These are phyloP conservation scores for Curvularia eragrostidis DNA, from an alignment of 2,329 filamentous ascomycete species.

Conservation along the genomic window DNA sequence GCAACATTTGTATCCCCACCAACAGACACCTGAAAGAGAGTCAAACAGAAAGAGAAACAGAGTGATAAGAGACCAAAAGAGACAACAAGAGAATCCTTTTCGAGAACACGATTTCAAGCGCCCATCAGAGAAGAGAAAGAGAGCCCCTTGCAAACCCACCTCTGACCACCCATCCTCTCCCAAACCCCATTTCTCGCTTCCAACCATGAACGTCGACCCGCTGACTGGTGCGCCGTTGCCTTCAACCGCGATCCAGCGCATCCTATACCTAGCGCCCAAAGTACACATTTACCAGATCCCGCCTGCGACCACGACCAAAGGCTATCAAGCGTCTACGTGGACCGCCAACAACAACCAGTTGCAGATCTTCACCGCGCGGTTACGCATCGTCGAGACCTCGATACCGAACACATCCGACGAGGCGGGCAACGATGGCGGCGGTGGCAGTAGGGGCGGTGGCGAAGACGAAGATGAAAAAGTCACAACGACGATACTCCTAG, in stretches of 20 bases:
- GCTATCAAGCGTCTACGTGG: slow-evolving; percentile 80
- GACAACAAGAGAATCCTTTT: background rate
- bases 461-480: slow-evolving; percentile 61
- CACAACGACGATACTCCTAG: slow-evolving; percentile 77
- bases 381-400: slow-evolving; percentile 80
- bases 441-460: slow-evolving; percentile 38
- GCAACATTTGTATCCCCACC: background rate
- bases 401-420: slow-evolving; percentile 43
- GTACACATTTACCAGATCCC: slow-evolving; percentile 91
- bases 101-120: background rate
- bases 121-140: background rate
- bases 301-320: slow-evolving; percentile 76
- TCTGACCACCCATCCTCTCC: background rate
- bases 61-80: background rate
- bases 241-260: slow-evolving; percentile 79
- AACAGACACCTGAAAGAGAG: background rate
- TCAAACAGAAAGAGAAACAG: background rate
- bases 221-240: slow-evolving; percentile 72
- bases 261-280: slow-evolving; percentile 76
- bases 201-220: slow-evolving; percentile 70
- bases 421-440: slow-evolving; percentile 13
- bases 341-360: slow-evolving; percentile 69
- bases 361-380: slow-evolving; percentile 84
- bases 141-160: background rate
- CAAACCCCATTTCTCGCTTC: background rate